Evolutionary conservation across 1,284 basidiomycete species (phyloP), one percentile per base, ranked within the genome.

Genomic region (Boletus semigastroideus): DNA sequence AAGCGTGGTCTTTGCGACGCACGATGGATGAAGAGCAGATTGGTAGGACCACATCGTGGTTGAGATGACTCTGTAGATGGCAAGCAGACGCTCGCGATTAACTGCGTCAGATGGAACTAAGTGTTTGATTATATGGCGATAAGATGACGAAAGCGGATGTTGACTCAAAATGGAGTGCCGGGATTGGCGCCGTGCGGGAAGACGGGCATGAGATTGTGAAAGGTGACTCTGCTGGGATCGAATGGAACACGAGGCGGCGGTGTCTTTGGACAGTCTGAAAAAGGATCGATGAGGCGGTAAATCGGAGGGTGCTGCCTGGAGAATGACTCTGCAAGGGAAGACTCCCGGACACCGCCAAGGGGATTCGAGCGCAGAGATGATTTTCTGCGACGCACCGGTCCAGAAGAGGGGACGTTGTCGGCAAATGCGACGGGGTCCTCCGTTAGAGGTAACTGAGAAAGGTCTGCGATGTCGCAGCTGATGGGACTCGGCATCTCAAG

Each of bases 181-280:
- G 55, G 59, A 42, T 55, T 53, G 56, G 55, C 36, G 39, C 59
- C 68, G 36, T 55, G 57, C 45, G 70, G 68, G 55, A 77, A 72
- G 51, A 82, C 72, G 37, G 83, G 83, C 82, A 86, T 84, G 60
- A 85, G 77, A 58, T 82, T 74, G 65, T 73, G 75, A 57, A 85
- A 86, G 28, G 75, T 72, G 57, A 81, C 72, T 55, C 68, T 72
- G 48, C 77, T 75, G 12, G 77, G 78, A 57, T 74, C 70, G 57
- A 71, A 67, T 30, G 59, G 54, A 25, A 76, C 65, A 33, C 67
- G 72, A 44, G 76, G 69, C 33, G 61, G 66, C 14, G 77, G 78
- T 25, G 80, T 79, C 53, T 63, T 67, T 50, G 75, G 71, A 60
- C 59, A 49, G 38, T 57, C 51, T 33, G 54, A 50, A 54, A 59